Evolutionary conservation across 305 asterid species (phyloP).

Genomic region (Fraxinus sp.): DNA sequence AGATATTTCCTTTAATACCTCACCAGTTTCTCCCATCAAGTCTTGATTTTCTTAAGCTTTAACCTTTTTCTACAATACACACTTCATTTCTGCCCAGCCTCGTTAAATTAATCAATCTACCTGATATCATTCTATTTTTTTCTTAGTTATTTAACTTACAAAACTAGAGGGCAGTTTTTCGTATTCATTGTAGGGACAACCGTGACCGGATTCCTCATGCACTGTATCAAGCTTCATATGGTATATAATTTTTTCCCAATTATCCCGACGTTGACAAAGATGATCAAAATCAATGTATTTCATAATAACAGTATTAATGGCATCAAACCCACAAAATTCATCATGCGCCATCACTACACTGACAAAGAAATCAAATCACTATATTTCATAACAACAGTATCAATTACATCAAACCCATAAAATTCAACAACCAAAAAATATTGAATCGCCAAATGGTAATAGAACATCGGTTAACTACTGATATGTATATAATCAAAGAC

Average conservation of each 20-base stretch:
- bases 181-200: background rate
- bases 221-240: background rate
- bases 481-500: background rate
- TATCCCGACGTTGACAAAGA: background rate
- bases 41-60: background rate
- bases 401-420: background rate
- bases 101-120: background rate
- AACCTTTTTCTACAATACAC: background rate
- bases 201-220: background rate
- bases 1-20: background rate
- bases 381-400: background rate
- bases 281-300: background rate
- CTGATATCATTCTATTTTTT: background rate
- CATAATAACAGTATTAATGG: background rate
- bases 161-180: background rate
- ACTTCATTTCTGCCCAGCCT: background rate
- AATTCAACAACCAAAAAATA: background rate
- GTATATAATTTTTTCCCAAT: background rate
- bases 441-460: background rate
- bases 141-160: background rate
- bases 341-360: background rate
- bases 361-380: background rate
- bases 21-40: background rate
- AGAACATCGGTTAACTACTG: background rate
- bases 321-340: background rate